A percentile compares a stretch with the other conserved stretches of the same genome.
Evolutionary conservation across 176 grass and related monocot genomes (phyloP).

Genomic region (Melocanna baccifera): DNA sequence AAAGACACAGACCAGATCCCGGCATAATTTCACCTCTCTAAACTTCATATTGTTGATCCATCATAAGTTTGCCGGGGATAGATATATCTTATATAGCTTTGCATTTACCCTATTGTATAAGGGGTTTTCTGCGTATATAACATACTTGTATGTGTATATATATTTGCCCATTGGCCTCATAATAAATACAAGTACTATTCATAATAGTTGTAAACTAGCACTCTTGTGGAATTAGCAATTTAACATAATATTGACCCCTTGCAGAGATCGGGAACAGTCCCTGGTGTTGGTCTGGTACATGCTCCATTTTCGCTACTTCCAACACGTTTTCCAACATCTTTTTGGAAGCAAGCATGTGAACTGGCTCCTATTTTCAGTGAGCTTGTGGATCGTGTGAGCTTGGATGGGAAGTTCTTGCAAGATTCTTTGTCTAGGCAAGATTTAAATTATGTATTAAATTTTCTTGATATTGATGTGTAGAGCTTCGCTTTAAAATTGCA

Average conservation of each 20-base stretch:
- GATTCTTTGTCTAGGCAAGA: slow-evolving; percentile 71
- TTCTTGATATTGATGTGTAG: background rate
- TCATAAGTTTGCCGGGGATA: no score
- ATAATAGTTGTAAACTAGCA: background rate
- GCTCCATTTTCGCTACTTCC: slow-evolving; percentile 75
- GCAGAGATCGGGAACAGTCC: slow-evolving; percentile 79
- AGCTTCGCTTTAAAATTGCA: background rate
- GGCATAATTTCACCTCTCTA: no score
- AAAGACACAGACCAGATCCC: no score
- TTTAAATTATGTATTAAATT: background rate
- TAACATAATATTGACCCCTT: slow-evolving; percentile 14
- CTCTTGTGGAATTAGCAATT: background rate
- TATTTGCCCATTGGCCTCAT: no score
- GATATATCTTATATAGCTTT: no score
- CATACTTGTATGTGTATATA: no score
- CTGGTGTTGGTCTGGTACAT: slow-evolving; percentile 84
- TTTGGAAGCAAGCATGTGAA: slow-evolving; percentile 77
- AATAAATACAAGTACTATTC: no score
- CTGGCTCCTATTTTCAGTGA: slow-evolving; percentile 86
- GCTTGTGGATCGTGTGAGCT: slow-evolving; percentile 86
- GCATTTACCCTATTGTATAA: no score
- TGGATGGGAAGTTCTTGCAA: slow-evolving; percentile 83
- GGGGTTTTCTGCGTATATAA: no score
- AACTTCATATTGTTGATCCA: no score
- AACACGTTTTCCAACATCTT: slow-evolving; percentile 39